Evolutionary conservation across 192 early-diverging fungal genomes (phyloP), one percentile per base, ranked within the genome.

Genomic region (Coemansia sp.): DNA sequence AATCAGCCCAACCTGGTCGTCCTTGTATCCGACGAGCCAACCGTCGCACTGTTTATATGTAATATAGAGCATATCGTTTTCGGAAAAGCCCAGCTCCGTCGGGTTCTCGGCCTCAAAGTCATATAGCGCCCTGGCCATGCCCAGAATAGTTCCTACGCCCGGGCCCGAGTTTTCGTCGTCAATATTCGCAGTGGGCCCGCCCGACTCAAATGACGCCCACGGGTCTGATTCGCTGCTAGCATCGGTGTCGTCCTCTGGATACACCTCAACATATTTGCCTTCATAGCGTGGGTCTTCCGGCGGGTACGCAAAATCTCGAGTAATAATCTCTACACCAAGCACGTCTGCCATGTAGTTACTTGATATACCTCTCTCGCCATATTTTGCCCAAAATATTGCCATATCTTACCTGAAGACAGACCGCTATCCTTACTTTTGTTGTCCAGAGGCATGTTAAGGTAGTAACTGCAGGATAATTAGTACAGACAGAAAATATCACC

Each of bases 91-190:
- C 51, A 89, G 74, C 75, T 92, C 90, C 12, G 75, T 84, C 15
- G 82, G 78, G 42, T 85, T 87, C 62, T 90, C 89, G 19, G 88
- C 87, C 46, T 79, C 81, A 82, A 92, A 92, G 59, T 92, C 88
- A 63, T 89, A 92, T 15, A 92, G 66, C n/a, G 86, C 90, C 38
- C 81, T 60, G n/a, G 76, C 76, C 34, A 55, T 66, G 34, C 71
- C 64, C 57, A 73, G 55, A 10, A 60, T 57, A 9, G 71, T 62
- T 8, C 25, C 52, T 36, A 64, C 54, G 25, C 34, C 44, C 36
- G 49, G 50, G 14, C 46, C 44, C 15, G 61, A 14, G 20, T 54
- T 52, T 40, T 60, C 65, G 25, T 66, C 68, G 36, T 57, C 64
- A 5, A 53, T 31, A 1, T 38, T 42, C 44, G 54, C 48, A 21